These are phyloP conservation scores for Penicillium sp. DNA, from an alignment of 2,329 filamentous ascomycete genomes.

Conservation along the genomic window DNA sequence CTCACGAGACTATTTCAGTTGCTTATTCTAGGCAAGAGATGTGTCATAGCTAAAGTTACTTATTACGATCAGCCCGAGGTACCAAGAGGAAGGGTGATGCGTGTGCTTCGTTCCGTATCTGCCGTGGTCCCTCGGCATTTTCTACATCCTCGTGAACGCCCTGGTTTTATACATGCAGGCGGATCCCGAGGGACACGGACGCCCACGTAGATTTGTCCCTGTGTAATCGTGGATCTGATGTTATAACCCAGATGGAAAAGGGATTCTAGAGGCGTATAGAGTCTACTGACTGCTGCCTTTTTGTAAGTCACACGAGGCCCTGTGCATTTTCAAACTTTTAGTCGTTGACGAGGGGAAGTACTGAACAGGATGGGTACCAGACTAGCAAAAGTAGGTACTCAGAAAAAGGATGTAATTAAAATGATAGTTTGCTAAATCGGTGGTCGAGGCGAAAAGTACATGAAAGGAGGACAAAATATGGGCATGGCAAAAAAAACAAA, in stretches of 20 bases:
- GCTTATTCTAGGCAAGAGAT: neutral
- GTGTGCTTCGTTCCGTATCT: neutral
- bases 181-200: neutral
- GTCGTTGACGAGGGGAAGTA: neutral
- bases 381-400: no score
- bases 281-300: neutral
- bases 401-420: no score
- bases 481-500: no score
- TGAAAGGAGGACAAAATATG: no score
- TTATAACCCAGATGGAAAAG: neutral
- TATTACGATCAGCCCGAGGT: neutral
- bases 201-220: neutral
- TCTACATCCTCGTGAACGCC: neutral
- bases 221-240: neutral
- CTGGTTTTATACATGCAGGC: neutral
- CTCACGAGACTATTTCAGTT: constrained; percentile 3
- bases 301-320: neutral
- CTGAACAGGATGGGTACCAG: no score
- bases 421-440: no score
- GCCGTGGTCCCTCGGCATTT: constrained; percentile 17
- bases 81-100: neutral
- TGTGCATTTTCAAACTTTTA: neutral
- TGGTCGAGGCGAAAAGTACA: no score
- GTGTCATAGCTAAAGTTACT: neutral
- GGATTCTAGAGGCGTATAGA: neutral